Evolutionary conservation across 2,329 filamentous ascomycete genomes (phyloP).

Genomic region (Trichoderma oligosporum): DNA sequence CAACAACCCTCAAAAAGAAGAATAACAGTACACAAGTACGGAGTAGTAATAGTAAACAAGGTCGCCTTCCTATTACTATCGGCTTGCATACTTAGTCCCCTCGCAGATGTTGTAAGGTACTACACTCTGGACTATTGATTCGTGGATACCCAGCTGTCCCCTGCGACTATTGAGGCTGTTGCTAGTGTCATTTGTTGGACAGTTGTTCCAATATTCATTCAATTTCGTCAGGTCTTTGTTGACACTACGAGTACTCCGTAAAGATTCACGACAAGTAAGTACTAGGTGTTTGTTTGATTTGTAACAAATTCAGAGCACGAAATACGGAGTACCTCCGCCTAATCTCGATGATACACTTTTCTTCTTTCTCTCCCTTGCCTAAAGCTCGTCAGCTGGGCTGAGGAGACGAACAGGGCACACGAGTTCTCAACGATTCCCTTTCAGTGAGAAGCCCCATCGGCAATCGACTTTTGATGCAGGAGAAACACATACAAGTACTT

Average conservation of each 20-base stretch:
- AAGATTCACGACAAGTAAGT: too few species aligned
- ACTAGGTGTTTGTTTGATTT: too few species aligned
- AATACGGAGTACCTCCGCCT: too few species aligned
- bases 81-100: not conserved
- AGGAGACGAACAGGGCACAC: slow-evolving; percentile 1
- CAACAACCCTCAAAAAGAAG: not conserved
- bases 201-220: too few species aligned
- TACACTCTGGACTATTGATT: slow-evolving; percentile 10
- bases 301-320: too few species aligned
- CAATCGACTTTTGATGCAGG: slow-evolving; percentile 10
- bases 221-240: too few species aligned
- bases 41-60: too few species aligned
- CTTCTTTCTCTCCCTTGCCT: slow-evolving; percentile 5
- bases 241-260: too few species aligned
- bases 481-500: not conserved
- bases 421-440: not conserved
- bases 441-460: slow-evolving; percentile 12
- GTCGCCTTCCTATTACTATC: slow-evolving; percentile 3
- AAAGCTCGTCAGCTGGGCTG: slow-evolving; percentile 13
- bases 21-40: not conserved
- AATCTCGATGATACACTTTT: not conserved
- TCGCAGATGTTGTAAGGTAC: not conserved
- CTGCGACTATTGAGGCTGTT: too few species aligned
- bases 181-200: too few species aligned
- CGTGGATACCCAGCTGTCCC: too few species aligned